Base-by-base conservation (phyloP, 129 eudicot genomes). In the Cynara cardunculus region DNA sequence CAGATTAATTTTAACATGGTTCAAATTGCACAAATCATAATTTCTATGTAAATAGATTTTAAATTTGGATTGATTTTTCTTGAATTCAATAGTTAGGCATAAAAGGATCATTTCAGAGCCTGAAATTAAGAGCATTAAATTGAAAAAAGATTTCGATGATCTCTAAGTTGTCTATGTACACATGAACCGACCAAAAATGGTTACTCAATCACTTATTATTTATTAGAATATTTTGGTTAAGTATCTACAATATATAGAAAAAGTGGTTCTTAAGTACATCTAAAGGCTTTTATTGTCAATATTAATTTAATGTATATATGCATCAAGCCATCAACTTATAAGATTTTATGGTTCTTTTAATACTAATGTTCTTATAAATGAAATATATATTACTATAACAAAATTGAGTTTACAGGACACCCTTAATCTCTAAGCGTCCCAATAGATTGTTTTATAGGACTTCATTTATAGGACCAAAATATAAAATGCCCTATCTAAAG, bases 1-100 rank as follows among this genome's bases (percentile, higher is more conserved):
- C 22, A 62, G 12, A 30, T 73, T 41, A 25, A 71, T 30, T 37
- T 21, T 25, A 73, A 73, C 74, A 81, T 28, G 74, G 32, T 73
- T 81, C n/a, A 64, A 37, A 44, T 81, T 73, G 66, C 67, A 64
- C 46, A 81, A 81, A 65, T 81, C 84, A 81, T 65, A 27, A 64
- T 35, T 6, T 35, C 46, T 11, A 65, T 26, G 46, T 25, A n/a
- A 25, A 35, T 37, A 65, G 39, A 34, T 26, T 21, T 64, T 62
- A 72, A 72, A 24, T 39, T 73, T 13, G 49, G 25, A 62, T 30
- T n/a, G 31, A 73, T 62, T 62, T 59, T 59, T 25, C 59, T 80
- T 22, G 70, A 27, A 46, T 69, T 5, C 28, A 41, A 65, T 69
- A 39, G 28, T 69, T 44, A 39, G 74, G 71, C 76, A 69, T 7